Conservation (phyloP, 257 asterid species). For the Primulina huaijiensis region DNA sequence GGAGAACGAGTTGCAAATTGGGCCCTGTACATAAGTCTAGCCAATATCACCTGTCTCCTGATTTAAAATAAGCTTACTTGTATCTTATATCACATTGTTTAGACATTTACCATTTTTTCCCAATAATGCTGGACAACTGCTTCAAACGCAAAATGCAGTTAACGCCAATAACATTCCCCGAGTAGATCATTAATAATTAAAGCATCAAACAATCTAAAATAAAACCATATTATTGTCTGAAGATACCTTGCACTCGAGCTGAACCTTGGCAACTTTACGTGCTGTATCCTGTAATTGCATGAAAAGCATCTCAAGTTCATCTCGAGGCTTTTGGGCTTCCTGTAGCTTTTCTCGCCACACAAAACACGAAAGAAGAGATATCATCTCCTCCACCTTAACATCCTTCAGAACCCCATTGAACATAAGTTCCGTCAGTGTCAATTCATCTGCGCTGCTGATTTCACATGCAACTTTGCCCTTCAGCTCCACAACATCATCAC, state of each 20-base stretch:
- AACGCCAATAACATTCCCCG: not conserved
- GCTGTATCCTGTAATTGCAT: conserved; percentile 85
- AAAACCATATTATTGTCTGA: conserved; percentile 5
- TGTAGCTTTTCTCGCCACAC: conserved; percentile 97
- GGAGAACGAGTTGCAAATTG: too few species aligned
- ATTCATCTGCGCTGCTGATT: conserved; percentile 96
- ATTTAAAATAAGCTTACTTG: too few species aligned
- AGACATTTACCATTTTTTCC: not conserved
- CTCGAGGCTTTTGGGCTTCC: conserved; percentile 88
- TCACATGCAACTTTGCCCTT: conserved; percentile 96
- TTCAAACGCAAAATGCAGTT: conserved; percentile 1
- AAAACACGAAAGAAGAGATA: conserved; percentile 88
- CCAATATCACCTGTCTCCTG: too few species aligned
- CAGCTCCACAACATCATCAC: conserved; percentile 77
- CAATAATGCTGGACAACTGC: not conserved
- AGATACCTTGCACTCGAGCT: conserved; percentile 94
- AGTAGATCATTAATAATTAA: not conserved
- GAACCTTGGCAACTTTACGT: conserved; percentile 87
- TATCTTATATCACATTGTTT: too few species aligned
- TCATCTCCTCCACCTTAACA: conserved; percentile 83
- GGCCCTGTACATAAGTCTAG: too few species aligned
- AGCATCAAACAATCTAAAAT: conserved; percentile 6
- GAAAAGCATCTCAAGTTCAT: conserved; percentile 76
- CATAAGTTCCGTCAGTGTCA: conserved; percentile 89
- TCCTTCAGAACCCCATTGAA: conserved; percentile 81